These are phyloP conservation scores for Gossypium schwendimanii DNA, from an alignment of 441 rosid species.

Conservation along the genomic window DNA sequence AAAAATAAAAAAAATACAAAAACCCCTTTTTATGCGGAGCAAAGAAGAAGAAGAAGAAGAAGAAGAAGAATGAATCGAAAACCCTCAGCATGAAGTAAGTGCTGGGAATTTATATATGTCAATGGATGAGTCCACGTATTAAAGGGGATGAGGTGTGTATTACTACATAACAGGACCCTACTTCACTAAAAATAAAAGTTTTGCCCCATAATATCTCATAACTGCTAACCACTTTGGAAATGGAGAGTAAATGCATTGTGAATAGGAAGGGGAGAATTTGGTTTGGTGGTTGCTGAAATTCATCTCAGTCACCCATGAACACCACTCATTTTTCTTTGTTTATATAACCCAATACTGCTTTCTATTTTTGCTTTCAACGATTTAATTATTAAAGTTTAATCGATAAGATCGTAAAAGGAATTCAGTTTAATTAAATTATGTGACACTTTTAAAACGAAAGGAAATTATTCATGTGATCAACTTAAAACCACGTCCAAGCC, in stretches of 20 bases:
- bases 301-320: conserved; percentile 12
- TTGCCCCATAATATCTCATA: not conserved
- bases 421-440: too few species aligned
- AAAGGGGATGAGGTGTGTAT: not conserved
- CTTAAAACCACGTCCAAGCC: too few species aligned
- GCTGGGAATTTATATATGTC: not conserved
- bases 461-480: too few species aligned
- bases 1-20: not conserved
- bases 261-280: conserved; percentile 12
- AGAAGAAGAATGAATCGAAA: not conserved
- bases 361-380: too few species aligned
- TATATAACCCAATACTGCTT: too few species aligned
- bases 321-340: conserved; percentile 4
- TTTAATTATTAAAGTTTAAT: too few species aligned
- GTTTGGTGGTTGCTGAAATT: not conserved
- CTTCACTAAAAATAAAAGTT: not conserved
- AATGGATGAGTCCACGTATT: not conserved
- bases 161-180: not conserved
- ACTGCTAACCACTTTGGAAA: conserved; percentile 32
- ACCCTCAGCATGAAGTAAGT: not conserved
- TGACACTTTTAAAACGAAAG: too few species aligned
- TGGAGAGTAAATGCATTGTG: conserved; percentile 33
- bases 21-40: not conserved
- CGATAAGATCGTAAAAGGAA: too few species aligned
- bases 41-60: not conserved